Base-by-base conservation (phyloP, 106 monocot species). In the Phalaenopsis equestris region DNA sequence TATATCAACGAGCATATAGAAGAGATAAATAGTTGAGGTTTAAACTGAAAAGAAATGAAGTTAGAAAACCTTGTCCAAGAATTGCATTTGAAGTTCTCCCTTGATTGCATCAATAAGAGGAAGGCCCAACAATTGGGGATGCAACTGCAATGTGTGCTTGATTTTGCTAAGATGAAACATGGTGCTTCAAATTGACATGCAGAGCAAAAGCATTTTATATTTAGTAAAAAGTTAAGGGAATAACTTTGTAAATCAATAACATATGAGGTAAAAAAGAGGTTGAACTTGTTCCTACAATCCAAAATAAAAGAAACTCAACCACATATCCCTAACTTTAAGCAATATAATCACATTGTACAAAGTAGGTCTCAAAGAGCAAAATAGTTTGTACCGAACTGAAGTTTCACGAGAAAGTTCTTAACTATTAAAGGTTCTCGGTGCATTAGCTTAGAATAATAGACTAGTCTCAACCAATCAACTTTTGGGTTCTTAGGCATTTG, bases 141-240 rank as follows among this genome's bases (percentile, higher is more conserved):
- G 90, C 67, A 96, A 41, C 3, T 77, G 87, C 52, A 96, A 80
- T 65, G 76, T 81, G 41, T 92, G 90, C 80, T 92, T 86, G 1
- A 96, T 82, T 55, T 81, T 30, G 84, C 93, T 91, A 56, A 96
- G 93, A 58, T 21, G 79, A 79, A 96, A 96, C 96, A 96, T 96
- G 43, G 45, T 72, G 43, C 80, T 87, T 57, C 77, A 79, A 79
- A 83, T 75, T 70, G 36, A 74, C 8, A 74, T 19, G 36, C 5
- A 45, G n/a, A 74, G 19, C 74, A 74, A 74, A 19, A 74, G 70
- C 36, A 70, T 15, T 36, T 39, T 39, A 38, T 39, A 39, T 39
- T 38, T 23, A 39, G 11, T 23, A 39, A 70, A 2, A 39, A 39
- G 12, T 36, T 70, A 70, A 21, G 10, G 23, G 24, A 65, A 65